Base-by-base conservation (phyloP, 2,329 filamentous ascomycete genomes). In the Pestalotiopsis sp. region DNA sequence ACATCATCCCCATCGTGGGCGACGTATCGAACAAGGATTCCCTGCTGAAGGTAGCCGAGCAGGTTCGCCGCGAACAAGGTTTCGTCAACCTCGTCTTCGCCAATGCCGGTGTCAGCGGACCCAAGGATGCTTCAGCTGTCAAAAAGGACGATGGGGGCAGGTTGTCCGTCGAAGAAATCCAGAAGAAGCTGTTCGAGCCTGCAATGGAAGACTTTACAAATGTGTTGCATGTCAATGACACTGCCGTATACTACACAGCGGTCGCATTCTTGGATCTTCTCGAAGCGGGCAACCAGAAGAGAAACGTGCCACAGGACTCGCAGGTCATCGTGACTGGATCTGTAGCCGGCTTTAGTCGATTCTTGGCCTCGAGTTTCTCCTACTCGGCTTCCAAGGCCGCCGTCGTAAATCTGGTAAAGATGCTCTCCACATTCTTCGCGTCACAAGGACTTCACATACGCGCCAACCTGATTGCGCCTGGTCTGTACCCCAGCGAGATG, bases 401-500 rank as follows among this genome's bases (percentile, higher is more conserved):
- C n/a, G 64, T 36, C 3, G 20, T 23, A 6, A 55, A 60, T 41
- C 27, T 66, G 23, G 64, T 66, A 5, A 66, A 66, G 64, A 66
- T 66, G 64, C 64, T 66, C 27, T 66, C 64, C 17, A 66, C 64
- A 1, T 66, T 59, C n/a, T 49, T 66, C 31, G 17, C 64, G 7
- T n/a, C n/a, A 17, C 5, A 59, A 7, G 64, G 57, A 5, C 60
- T 66, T 17, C 64, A 66, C 27, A 66, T 66, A n/a, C 64, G 64
- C 31, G 64, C 64, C 12, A 66, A 66, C 23, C 36, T 66, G n/a
- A 66, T 66, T n/a, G 64, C 64, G 14, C 64, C 64, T 4, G 64
- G 64, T 39, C 57, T 66, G 31, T 66, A 66, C 14, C 64, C 64
- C 9, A 66, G 64, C 36, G 64, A 66, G 52, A 59, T 66, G 64